Evolutionary conservation across 768 basidiomycete genomes (phyloP).

Genomic region (Termitomyces titanicus): DNA sequence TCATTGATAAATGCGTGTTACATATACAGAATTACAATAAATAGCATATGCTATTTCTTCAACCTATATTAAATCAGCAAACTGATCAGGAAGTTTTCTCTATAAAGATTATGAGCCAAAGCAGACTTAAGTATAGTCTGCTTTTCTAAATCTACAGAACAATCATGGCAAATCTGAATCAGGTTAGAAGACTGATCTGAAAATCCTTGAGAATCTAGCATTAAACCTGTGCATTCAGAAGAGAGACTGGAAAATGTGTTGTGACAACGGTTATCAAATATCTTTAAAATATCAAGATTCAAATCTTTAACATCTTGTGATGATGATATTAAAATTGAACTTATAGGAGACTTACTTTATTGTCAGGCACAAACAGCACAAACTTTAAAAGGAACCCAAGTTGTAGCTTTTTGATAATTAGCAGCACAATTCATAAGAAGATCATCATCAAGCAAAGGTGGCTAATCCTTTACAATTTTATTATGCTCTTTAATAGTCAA

Average conservation of each 20-base stretch:
- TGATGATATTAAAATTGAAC: not conserved
- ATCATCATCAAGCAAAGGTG: no score
- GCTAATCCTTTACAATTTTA: no score
- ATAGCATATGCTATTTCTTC: slow-evolving; percentile 26
- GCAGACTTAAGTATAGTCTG: slow-evolving; percentile 15
- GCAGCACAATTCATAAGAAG: no score
- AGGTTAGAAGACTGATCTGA: not conserved
- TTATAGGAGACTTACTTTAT: not conserved
- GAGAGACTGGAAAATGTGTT: not conserved
- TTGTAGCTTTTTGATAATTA: no score
- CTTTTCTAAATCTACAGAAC: not conserved
- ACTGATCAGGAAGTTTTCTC: slow-evolving; percentile 19
- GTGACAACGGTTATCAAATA: not conserved
- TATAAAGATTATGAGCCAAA: slow-evolving; percentile 19
- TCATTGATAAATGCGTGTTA: slow-evolving; percentile 22
- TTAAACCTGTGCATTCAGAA: not conserved
- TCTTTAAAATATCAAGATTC: not conserved
- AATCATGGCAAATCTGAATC: not conserved
- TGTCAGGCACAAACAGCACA: not conserved
- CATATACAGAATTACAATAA: slow-evolving; percentile 23
- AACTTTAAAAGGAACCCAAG: no score
- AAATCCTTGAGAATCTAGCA: not conserved
- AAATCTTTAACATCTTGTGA: not conserved
- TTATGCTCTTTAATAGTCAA: no score
- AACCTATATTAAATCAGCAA: slow-evolving; percentile 22